Base-by-base conservation (phyloP, 2,329 filamentous ascomycete genomes). In the Cordyceps farinosa region DNA sequence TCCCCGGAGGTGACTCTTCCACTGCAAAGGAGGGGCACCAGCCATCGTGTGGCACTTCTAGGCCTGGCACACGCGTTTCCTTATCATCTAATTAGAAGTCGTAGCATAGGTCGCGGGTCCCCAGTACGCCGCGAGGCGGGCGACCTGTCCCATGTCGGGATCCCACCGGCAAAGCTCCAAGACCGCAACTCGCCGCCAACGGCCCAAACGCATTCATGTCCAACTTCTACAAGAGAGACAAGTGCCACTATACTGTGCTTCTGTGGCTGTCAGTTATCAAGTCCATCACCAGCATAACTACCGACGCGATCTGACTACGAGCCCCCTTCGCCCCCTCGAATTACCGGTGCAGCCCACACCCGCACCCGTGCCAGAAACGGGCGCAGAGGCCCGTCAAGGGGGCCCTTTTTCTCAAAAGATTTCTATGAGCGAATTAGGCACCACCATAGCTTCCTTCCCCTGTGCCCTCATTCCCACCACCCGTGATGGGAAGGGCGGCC, bases 281-380 rank as follows among this genome's bases (percentile, higher is more conserved):
- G 47, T 34, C 47, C 48, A 40, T 48, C 27, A 54, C 15, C 17
- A 44, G 27, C 27, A 60, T 29, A 61, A 61, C 29, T 61, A 61
- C 58, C 58, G 58, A n/a, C 8, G n/a, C 48, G 58, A 61, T 61
- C 48, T 61, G 30, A 30, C 58, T 27, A 45, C 40, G 50, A 53
- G 48, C n/a, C 29, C 22, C 38, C 56, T 53, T 53, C 48, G 48
- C 48, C 58, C 58, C 58, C 58, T 61, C 32, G 45, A 50, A 50
- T 34, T 59, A 22, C 56, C 45, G 47, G 56, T 13, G 29, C 53
- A 57, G 32, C 32, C 54, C 44, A 40, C 22, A 47, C 54, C 45
- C 27, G 32, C 32, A 17, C 30, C 44, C 11, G 9, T 10, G 22
- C 47, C 30, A 40, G 38, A 56, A 32, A 56, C 29, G 29, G 17